These are phyloP conservation scores for Ilyonectria robusta DNA, from an alignment of 2,329 filamentous ascomycete species.

Conservation along the genomic window DNA sequence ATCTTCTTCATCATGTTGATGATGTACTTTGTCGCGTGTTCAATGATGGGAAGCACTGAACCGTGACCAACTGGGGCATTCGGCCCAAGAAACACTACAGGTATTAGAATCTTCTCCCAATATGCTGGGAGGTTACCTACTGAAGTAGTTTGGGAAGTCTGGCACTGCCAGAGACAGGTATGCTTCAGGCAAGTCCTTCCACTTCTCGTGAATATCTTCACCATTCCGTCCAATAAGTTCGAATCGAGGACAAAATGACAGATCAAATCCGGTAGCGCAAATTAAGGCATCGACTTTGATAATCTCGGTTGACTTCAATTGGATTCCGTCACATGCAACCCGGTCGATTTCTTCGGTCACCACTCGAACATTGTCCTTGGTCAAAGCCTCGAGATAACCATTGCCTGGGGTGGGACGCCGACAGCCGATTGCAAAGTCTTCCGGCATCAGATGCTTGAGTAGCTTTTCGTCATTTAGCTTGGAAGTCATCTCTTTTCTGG, in stretches of 20 bases:
- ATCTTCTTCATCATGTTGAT: conserved; percentile 21
- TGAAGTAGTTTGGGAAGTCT: conserved; percentile 31
- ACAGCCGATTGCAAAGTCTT: conserved; percentile 25
- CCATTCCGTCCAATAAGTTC: conserved; percentile 11
- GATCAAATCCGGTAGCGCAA: conserved; percentile 27
- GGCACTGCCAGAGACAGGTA: conserved; percentile 23
- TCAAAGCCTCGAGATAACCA: conserved; percentile 24
- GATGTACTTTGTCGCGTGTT: conserved; percentile 14
- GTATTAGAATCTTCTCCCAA: not conserved
- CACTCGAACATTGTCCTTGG: conserved; percentile 10
- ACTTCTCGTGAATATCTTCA: conserved; percentile 2
- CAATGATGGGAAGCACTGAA: conserved; percentile 12
- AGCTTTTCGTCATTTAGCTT: conserved; percentile 6
- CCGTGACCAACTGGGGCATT: conserved; percentile 19
- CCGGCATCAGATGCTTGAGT: conserved; percentile 9
- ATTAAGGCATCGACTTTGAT: conserved; percentile 19
- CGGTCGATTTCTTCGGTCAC: conserved; percentile 8
- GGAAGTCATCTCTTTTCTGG: conserved; percentile 9
- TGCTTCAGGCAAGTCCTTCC: conserved; percentile 14
- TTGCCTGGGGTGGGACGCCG: conserved; percentile 23
- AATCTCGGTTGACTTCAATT: not conserved
- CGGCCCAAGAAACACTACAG: conserved; percentile 6
- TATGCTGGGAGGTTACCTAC: not conserved
- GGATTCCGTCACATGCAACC: not conserved
- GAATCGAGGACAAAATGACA: conserved; percentile 24